A percentile compares a stretch with the other conserved stretches of the same genome.
These are phyloP conservation scores for Saccharomycopsis phalli DNA, from an alignment of 1,139 yeast genomes.

Conservation along the genomic window DNA sequence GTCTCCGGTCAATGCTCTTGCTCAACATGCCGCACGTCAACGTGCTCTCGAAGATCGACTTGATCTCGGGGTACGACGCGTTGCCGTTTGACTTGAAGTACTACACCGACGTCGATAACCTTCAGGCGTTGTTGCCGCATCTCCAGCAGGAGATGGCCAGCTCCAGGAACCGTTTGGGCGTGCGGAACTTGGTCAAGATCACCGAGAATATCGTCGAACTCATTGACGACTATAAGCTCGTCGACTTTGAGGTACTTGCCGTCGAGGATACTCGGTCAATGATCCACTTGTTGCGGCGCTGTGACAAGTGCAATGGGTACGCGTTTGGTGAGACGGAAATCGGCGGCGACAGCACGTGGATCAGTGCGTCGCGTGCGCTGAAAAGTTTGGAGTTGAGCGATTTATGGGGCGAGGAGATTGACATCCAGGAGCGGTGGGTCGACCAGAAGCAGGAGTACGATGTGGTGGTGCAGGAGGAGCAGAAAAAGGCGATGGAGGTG, in stretches of 20 bases:
- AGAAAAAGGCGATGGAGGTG: constrained; percentile 33
- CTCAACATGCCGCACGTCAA: constrained; percentile 90
- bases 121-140: constrained; percentile 57
- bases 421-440: constrained; percentile 93
- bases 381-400: constrained; percentile 26
- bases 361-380: constrained; percentile 81
- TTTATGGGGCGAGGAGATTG: constrained; percentile 37
- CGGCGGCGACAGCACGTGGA: constrained; percentile 96
- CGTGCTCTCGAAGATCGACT: constrained; percentile 84
- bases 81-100: constrained; percentile 71
- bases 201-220: constrained; percentile 77
- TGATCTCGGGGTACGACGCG: constrained; percentile 57
- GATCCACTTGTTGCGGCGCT: constrained; percentile 66
- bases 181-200: constrained; percentile 47
- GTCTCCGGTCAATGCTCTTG: constrained; percentile 86
- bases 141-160: constrained; percentile 52
- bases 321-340: constrained; percentile 85
- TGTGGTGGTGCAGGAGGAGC: constrained; percentile 37
- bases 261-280: constrained; percentile 88
- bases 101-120: constrained; percentile 88
- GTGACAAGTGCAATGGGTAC: constrained; percentile 92
- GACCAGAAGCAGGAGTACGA: constrained; percentile 77
- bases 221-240: constrained; percentile 79
- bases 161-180: constrained; percentile 25
- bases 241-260: constrained; percentile 80